Conservation (phyloP, 2,329 filamentous ascomycete species). For the Stemphylium lycopersici region DNA sequence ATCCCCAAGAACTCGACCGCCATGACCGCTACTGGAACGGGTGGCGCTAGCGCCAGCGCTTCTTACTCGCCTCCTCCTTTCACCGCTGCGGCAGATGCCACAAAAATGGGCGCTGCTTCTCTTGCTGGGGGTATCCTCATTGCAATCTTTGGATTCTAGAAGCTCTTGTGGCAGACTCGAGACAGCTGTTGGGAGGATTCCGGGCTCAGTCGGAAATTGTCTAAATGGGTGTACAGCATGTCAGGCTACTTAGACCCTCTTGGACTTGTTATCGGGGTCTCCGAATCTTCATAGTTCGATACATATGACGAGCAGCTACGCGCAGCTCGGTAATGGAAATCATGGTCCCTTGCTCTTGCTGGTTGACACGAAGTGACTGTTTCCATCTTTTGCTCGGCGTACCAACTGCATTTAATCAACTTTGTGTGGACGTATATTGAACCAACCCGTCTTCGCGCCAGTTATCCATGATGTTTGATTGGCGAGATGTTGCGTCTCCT, state of each 20-base stretch:
- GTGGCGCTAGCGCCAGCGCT: slow-evolving; percentile 3
- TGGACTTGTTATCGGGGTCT: neutral
- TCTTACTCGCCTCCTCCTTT: slow-evolving; percentile 1
- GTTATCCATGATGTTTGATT: neutral
- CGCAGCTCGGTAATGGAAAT: neutral
- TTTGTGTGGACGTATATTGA: neutral
- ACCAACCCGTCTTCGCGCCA: too few species aligned
- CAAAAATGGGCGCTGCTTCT: slow-evolving; percentile 2
- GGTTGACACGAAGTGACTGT: neutral
- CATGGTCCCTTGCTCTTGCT: slow-evolving; percentile 2
- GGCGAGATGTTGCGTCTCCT: neutral
- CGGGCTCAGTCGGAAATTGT: neutral
- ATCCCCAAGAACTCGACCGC: slow-evolving; percentile 1
- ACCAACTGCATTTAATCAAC: neutral
- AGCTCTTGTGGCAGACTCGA: too few species aligned
- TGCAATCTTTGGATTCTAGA: slow-evolving; percentile 11
- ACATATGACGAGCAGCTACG: neutral
- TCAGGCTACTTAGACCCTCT: neutral
- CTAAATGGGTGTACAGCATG: neutral
- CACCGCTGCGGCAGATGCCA: slow-evolving; percentile 9
- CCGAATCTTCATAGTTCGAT: neutral
- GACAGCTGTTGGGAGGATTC: neutral
- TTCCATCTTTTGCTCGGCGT: neutral
- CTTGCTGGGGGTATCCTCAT: slow-evolving; percentile 6
- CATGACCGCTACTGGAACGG: neutral